Conservation (phyloP, 2,329 filamentous ascomycete genomes). For the Aspergillus awamori region DNA sequence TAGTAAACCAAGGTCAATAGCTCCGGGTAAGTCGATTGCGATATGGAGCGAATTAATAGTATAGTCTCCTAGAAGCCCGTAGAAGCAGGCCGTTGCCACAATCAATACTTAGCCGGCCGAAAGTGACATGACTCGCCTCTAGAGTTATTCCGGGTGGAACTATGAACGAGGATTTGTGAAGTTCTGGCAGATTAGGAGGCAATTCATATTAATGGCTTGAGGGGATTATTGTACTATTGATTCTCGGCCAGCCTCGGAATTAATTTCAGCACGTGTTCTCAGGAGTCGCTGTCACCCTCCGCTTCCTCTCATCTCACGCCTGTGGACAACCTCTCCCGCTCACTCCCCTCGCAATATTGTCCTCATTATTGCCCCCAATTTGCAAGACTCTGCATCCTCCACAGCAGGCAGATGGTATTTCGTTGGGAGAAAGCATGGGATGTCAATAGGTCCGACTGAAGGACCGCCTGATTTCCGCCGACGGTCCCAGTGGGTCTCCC, state of each 20-base stretch:
- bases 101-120: neutral
- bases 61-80: neutral
- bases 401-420: neutral
- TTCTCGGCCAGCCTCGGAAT: neutral
- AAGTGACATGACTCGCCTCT: neutral
- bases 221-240: neutral
- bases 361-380: neutral
- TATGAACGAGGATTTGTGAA: neutral
- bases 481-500: neutral
- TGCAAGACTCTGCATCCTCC: neutral
- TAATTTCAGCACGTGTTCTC: neutral
- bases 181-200: neutral
- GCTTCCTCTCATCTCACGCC: neutral
- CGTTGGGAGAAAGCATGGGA: neutral
- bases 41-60: neutral
- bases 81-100: neutral
- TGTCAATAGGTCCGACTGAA: neutral
- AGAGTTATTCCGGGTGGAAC: neutral
- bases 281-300: neutral
- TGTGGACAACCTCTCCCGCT: neutral
- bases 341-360: neutral
- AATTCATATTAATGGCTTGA: neutral
- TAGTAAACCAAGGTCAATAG: neutral
- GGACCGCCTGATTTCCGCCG: neutral
- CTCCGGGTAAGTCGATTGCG: neutral